Conservation (phyloP, 2,329 filamentous ascomycete genomes). For the Exophiala viscosa region DNA sequence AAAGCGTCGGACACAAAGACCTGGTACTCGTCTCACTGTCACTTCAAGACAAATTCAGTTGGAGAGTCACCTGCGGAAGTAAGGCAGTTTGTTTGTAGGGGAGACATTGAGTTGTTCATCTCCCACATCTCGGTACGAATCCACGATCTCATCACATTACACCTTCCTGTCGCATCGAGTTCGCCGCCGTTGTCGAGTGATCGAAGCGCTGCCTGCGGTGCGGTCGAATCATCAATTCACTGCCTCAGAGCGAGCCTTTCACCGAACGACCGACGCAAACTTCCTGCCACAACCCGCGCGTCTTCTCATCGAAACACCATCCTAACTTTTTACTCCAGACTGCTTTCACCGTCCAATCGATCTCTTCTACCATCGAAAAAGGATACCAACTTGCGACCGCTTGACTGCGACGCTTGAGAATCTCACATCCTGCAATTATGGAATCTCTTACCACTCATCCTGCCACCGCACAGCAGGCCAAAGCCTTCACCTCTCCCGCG, state of each 20-base stretch:
- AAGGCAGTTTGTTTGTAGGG: constrained; percentile 54
- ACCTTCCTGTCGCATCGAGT: constrained; percentile 14
- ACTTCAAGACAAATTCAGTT: constrained; percentile 13
- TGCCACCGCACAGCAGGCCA: constrained; percentile 84
- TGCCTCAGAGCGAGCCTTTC: constrained; percentile 12
- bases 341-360: constrained; percentile 28
- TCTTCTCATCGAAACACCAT: constrained; percentile 2
- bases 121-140: constrained; percentile 63
- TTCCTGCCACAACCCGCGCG: constrained; percentile 9
- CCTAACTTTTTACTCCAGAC: constrained; percentile 27
- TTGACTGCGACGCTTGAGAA: constrained; percentile 38
- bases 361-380: constrained; percentile 15
- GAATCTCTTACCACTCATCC: constrained; percentile 90
- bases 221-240: constrained; percentile 15
- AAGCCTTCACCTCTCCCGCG: constrained; percentile 88
- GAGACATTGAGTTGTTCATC: constrained; percentile 99
- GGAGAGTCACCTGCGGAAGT: constrained; percentile 14
- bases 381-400: constrained; percentile 23
- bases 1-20: constrained; percentile 27
- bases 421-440: constrained; percentile 52
- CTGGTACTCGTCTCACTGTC: constrained; percentile 8
- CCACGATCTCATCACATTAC: constrained; percentile 12
- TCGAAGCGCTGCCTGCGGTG: constrained; percentile 12
- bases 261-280: constrained; percentile 5
- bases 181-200: constrained; percentile 17